phyloP scores from a whole-genome alignment of 2,329 filamentous ascomycete species.

The Sporothrix humicola region DNA sequence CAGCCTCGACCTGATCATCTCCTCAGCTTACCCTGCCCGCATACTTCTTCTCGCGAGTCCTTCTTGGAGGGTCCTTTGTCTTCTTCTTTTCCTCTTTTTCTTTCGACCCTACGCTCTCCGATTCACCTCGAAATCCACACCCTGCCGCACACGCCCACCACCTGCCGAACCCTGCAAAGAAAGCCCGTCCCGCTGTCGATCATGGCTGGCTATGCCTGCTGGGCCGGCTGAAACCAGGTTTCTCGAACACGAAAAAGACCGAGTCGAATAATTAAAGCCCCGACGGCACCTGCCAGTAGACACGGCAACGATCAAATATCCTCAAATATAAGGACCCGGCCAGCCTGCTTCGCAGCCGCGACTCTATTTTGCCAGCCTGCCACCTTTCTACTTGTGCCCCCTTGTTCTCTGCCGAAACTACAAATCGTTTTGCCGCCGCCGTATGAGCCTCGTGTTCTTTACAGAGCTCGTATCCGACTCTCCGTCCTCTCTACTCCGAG shows the following conservation, averaged over 20 bases:
- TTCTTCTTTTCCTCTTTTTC: neutral
- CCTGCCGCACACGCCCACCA: neutral
- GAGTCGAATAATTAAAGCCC: slow-evolving; percentile 24
- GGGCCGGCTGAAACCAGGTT: slow-evolving; percentile 34
- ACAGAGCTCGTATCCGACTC: neutral
- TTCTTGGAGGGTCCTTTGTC: neutral
- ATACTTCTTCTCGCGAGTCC: neutral
- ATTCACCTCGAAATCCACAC: neutral
- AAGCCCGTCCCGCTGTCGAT: slow-evolving; percentile 24
- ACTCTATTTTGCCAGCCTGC: slow-evolving; percentile 28
- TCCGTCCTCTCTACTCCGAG: neutral
- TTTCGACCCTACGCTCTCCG: neutral
- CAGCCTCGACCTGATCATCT: slow-evolving; percentile 13
- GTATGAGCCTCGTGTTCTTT: neutral
- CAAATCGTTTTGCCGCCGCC: neutral
- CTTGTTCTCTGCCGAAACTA: neutral
- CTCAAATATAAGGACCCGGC: slow-evolving; percentile 18
- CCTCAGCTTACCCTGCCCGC: neutral
- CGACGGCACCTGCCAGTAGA: slow-evolving; percentile 6
- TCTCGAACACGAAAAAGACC: slow-evolving; percentile 24
- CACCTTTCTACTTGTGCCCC: neutral
- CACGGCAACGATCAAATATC: slow-evolving; percentile 26
- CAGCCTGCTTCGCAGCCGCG: slow-evolving; percentile 10
- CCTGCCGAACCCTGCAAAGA: slow-evolving; percentile 22
- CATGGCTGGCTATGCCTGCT: slow-evolving; percentile 25